phyloP scores from a whole-genome alignment of 2,329 filamentous ascomycete genomes.

The Triangularia setosa region DNA sequence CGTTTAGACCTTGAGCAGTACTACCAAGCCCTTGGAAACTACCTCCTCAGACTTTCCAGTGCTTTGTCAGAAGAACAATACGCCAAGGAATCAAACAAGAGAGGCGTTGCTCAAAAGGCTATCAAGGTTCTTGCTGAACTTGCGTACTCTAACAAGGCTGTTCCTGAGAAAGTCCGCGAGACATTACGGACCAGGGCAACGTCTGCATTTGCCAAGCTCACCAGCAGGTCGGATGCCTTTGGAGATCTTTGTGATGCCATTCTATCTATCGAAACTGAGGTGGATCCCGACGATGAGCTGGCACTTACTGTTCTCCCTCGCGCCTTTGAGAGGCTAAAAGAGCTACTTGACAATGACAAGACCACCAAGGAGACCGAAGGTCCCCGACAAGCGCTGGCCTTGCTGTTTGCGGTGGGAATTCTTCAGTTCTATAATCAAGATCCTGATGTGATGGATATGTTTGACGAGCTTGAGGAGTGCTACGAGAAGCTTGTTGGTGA shows the following conservation, averaged over 20 bases:
- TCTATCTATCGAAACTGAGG: slow-evolving; percentile 48
- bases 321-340: slow-evolving; percentile 44
- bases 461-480: slow-evolving; percentile 77
- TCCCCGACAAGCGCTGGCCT: slow-evolving; percentile 62
- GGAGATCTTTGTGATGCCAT: slow-evolving; percentile 52
- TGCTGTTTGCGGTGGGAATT: slow-evolving; percentile 80
- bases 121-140: slow-evolving; percentile 52
- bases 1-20: slow-evolving; percentile 39
- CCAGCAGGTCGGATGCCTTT: slow-evolving; percentile 51
- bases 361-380: slow-evolving; percentile 21
- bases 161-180: slow-evolving; percentile 53
- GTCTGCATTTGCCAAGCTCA: slow-evolving; percentile 55
- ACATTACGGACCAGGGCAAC: slow-evolving; percentile 54
- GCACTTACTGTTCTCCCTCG: slow-evolving; percentile 50
- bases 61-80: slow-evolving; percentile 30
- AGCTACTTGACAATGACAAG: slow-evolving; percentile 43
- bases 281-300: slow-evolving; percentile 50
- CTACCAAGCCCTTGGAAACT: slow-evolving; percentile 50
- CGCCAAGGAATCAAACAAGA: slow-evolving; percentile 29
- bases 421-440: slow-evolving; percentile 90
- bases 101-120: slow-evolving; percentile 39
- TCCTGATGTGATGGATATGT: slow-evolving; percentile 74
- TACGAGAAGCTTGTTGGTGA: slow-evolving; percentile 62
- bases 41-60: slow-evolving; percentile 50
- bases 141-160: slow-evolving; percentile 49